A percentile compares a stretch with the other conserved stretches of the same genome.
phyloP scores from a whole-genome alignment of 352 stramenopile species.

The Phytopythium cucurbitacearum region DNA sequence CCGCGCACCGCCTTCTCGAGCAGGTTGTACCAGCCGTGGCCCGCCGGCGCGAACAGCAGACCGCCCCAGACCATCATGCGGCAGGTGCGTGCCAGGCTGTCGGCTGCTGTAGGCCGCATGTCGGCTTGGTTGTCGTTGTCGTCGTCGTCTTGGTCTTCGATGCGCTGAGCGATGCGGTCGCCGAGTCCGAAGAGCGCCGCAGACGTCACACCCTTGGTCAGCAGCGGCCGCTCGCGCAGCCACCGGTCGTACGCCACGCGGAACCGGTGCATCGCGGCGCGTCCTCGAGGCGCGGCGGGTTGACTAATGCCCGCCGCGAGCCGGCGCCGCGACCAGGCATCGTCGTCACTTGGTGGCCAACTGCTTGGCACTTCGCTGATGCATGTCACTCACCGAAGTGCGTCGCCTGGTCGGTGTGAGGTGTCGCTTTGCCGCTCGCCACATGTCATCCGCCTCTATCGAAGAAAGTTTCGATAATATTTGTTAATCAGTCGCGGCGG shows the following conservation, averaged over 20 bases:
- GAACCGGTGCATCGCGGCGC: conserved; percentile 30
- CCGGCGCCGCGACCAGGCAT: too few relatives aligned
- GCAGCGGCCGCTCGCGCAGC: conserved; percentile 41
- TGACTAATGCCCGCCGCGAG: too few relatives aligned
- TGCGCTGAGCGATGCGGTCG: conserved; percentile 52
- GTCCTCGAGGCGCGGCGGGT: too few relatives aligned
- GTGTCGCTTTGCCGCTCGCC: too few relatives aligned
- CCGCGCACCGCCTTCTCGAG: conserved; percentile 55
- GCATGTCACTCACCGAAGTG: too few relatives aligned
- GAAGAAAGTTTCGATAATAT: too few relatives aligned
- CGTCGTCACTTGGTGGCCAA: too few relatives aligned
- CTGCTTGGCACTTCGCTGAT: too few relatives aligned
- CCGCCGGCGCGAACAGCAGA: conserved; percentile 78
- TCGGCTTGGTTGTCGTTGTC: conserved; percentile 7
- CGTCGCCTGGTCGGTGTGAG: too few relatives aligned
- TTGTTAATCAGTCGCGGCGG: too few relatives aligned
- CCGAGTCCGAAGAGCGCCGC: conserved; percentile 60
- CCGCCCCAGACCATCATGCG: conserved; percentile 87
- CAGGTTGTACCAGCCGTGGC: conserved; percentile 89
- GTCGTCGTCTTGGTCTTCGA: conserved; percentile 10
- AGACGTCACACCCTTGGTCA: conserved; percentile 73
- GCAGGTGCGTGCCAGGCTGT: conserved; percentile 23
- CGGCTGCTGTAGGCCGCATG: background rate
- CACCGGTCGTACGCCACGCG: conserved; percentile 47
- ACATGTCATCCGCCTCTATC: too few relatives aligned